These are phyloP conservation scores for Pseudogymnoascus sp. DNA, from an alignment of 2,329 filamentous ascomycete species.

Conservation along the genomic window DNA sequence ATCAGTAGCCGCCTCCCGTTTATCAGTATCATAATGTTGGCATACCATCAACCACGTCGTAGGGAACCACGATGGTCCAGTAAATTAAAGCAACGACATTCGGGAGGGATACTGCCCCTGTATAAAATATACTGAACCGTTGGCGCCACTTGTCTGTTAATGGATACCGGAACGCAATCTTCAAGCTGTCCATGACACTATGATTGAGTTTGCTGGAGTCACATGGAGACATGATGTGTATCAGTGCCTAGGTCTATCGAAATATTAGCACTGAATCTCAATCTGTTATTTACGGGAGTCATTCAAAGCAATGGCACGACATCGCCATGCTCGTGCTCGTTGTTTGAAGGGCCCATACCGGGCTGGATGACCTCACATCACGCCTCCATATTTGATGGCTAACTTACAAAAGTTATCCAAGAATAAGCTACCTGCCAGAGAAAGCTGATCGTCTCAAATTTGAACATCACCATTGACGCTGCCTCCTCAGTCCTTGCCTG, in stretches of 20 bases:
- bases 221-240: conserved; percentile 28
- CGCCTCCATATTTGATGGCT: too few species aligned
- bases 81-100: conserved; percentile 24
- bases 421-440: conserved; percentile 26
- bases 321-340: not conserved
- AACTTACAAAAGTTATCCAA: conserved; percentile 26
- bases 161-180: conserved; percentile 22
- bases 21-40: not conserved
- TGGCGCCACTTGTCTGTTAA: conserved; percentile 15
- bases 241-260: conserved; percentile 26
- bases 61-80: conserved; percentile 26
- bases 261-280: not conserved
- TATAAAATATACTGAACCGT: conserved; percentile 29
- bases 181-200: conserved; percentile 13
- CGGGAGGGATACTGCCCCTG: conserved; percentile 24
- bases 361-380: not conserved
- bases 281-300: not conserved
- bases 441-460: conserved; percentile 26
- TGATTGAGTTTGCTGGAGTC: conserved; percentile 10
- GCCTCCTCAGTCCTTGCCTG: conserved; percentile 18
- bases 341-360: too few species aligned
- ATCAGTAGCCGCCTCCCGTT: conserved; percentile 12
- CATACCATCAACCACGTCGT: conserved; percentile 9
- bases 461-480: conserved; percentile 19
- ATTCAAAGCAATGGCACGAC: not conserved